A percentile compares a stretch with the other conserved stretches of the same genome.
phyloP scores from a whole-genome alignment of 805 yeast species.

The Pichia pseudocactophila region DNA sequence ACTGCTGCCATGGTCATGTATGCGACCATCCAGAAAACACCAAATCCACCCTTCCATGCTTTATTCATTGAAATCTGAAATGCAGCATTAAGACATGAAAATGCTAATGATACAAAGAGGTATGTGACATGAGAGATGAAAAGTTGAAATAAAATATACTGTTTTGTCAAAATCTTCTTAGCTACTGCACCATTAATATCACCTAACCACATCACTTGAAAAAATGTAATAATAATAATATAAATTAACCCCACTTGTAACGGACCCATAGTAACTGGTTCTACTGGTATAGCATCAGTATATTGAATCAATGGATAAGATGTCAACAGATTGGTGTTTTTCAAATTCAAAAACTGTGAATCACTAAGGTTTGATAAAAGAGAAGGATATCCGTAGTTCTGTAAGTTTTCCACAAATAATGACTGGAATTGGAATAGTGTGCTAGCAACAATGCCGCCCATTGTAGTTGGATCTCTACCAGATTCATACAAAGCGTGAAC shows the following conservation, averaged over 20 bases:
- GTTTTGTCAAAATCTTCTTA: slow-evolving; percentile 31
- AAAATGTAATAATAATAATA: slow-evolving; percentile 61
- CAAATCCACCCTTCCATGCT: slow-evolving; percentile 58
- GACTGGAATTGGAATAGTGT: slow-evolving; percentile 31
- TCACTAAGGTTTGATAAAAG: slow-evolving; percentile 24
- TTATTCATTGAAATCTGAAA: slow-evolving; percentile 52
- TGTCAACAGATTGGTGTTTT: slow-evolving; percentile 16
- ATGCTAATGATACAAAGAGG: slow-evolving; percentile 48
- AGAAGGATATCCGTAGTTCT: slow-evolving; percentile 16
- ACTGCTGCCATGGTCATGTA: slow-evolving; percentile 66
- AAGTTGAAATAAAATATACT: slow-evolving; percentile 46
- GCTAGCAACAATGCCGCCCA: slow-evolving; percentile 38
- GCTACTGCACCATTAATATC: slow-evolving; percentile 45
- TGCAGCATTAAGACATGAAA: slow-evolving; percentile 54
- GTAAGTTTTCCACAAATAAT: slow-evolving; percentile 18
- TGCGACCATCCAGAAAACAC: slow-evolving; percentile 64
- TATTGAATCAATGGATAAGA: slow-evolving; percentile 15
- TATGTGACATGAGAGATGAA: slow-evolving; percentile 42
- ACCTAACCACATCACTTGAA: slow-evolving; percentile 55
- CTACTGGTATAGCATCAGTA: slow-evolving; percentile 13
- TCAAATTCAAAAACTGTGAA: slow-evolving; percentile 18
- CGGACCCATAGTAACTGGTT: slow-evolving; percentile 55
- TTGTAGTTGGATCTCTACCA: slow-evolving; percentile 50
- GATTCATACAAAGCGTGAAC: slow-evolving; percentile 40
- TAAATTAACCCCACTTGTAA: slow-evolving; percentile 69